Evolutionary conservation across 2,329 filamentous ascomycete species (phyloP).

Genomic region (Penicillium sp.): DNA sequence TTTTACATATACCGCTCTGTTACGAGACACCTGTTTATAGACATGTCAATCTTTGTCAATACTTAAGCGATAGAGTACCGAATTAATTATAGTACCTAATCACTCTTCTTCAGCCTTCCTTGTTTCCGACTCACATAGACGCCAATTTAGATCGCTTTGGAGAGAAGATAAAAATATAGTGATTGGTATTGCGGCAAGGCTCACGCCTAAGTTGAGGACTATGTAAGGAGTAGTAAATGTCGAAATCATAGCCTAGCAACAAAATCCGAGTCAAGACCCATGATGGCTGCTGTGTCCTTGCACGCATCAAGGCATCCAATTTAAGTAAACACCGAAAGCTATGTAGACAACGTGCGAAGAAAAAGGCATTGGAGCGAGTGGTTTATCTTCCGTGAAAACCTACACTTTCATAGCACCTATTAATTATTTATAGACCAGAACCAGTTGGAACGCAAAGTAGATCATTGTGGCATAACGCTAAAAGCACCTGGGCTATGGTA

Average conservation of each 20-base stretch:
- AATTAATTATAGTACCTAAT: background rate
- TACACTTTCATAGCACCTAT: background rate
- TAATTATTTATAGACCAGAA: background rate
- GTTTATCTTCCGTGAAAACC: conserved; percentile 11
- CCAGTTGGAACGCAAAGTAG: background rate
- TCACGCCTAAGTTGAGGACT: background rate
- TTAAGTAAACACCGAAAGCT: conserved; percentile 40
- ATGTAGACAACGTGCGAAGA: background rate
- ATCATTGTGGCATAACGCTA: background rate
- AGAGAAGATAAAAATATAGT: background rate
- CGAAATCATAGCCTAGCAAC: background rate
- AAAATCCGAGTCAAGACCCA: conserved; percentile 40
- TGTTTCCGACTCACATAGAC: background rate
- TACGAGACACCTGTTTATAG: conserved; percentile 9
- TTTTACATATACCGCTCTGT: background rate
- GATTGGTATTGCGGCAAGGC: background rate
- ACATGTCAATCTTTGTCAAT: conserved; percentile 6
- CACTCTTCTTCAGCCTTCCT: background rate
- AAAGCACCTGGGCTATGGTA: background rate
- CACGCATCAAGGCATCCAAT: conserved; percentile 42
- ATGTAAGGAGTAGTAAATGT: background rate
- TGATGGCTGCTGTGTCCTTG: conserved; percentile 37
- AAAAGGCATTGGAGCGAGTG: background rate
- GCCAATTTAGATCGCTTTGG: background rate
- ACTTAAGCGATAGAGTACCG: conserved; percentile 9